Base-by-base conservation (phyloP, 495 filamentous ascomycete genomes). In the Hypoxylon perforatum region DNA sequence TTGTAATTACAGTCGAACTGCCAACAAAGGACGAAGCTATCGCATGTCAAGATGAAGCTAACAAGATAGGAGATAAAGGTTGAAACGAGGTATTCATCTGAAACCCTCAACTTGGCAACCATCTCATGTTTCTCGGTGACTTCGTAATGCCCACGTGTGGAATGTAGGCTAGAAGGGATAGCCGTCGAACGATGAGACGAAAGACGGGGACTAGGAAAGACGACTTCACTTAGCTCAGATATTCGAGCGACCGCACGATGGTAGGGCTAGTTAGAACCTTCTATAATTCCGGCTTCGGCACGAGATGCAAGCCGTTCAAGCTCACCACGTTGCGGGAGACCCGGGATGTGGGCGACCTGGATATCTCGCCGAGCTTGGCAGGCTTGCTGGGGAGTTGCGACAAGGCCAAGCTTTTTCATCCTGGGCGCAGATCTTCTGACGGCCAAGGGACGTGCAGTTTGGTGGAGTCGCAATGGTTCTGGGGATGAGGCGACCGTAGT, bases 341-440 rank as follows among this genome's bases (percentile, higher is more conserved):
- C 15, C 51, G 41, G 51, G 48, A 46, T 15, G 44, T 48, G 42
- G 28, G 23, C 17, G 8, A 48, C 46, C 39, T 58, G 64, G 51
- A 55, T 63, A 57, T 62, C 25, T 49, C 58, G 30, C 56, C 18
- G 36, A 69, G 50, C 21, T 47, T 18, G 30, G 51, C 18, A 28
- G 64, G 50, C 21, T 47, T 18, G 39, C 45, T 57, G 55, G 28
- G 28, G 44, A 53, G 50, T 36, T 64, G 61, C 50, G 60, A 69
- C 66, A 22, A 57, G 51, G 50, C 66, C 66, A 61, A 61, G 66
- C 61, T 60, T 64, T 64, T 28, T n/a, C 12, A 64, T 64, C 66
- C 66, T 42, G 30, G 66, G 8, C 14, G 66, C 44, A 64, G 66
- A 69, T 69, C 66, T 21, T 60, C 39, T 46, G 25, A 64, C 61